phyloP scores from a whole-genome alignment of 2,329 filamentous ascomycete species.

The Colletotrichum scovillei region DNA sequence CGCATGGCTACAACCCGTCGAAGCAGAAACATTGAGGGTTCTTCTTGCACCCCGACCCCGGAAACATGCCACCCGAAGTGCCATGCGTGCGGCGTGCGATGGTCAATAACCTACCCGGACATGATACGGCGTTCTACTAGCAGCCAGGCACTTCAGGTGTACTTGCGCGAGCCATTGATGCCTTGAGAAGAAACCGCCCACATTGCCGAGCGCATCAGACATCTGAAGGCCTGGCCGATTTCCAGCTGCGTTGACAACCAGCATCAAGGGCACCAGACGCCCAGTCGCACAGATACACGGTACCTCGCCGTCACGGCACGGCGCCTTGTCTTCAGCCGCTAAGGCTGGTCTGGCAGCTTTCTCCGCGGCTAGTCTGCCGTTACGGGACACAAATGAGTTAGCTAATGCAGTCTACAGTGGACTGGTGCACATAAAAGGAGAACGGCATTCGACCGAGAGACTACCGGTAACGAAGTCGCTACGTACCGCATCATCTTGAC shows the following conservation, averaged over 20 bases:
- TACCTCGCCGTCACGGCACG: too few relatives aligned
- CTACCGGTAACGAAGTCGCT: not conserved
- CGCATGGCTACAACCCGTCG: not conserved
- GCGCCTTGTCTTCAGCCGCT: not conserved
- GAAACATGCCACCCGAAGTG: not conserved
- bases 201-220: not conserved
- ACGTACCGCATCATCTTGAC: not conserved
- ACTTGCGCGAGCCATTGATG: not conserved
- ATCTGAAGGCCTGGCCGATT: not conserved
- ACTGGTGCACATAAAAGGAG: not conserved
- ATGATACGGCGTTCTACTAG: not conserved
- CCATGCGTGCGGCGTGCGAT: not conserved
- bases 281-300: too few relatives aligned
- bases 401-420: not conserved
- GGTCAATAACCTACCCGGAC: not conserved
- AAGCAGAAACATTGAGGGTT: not conserved
- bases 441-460: not conserved
- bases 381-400: not conserved
- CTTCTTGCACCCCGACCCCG: not conserved
- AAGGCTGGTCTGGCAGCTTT: not conserved
- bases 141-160: not conserved
- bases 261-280: too few relatives aligned
- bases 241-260: not conserved
- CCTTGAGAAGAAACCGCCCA: not conserved
- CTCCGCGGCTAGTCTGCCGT: not conserved